These are phyloP conservation scores for Lactarius akahatsu DNA, from an alignment of 768 basidiomycete species.

Conservation along the genomic window DNA sequence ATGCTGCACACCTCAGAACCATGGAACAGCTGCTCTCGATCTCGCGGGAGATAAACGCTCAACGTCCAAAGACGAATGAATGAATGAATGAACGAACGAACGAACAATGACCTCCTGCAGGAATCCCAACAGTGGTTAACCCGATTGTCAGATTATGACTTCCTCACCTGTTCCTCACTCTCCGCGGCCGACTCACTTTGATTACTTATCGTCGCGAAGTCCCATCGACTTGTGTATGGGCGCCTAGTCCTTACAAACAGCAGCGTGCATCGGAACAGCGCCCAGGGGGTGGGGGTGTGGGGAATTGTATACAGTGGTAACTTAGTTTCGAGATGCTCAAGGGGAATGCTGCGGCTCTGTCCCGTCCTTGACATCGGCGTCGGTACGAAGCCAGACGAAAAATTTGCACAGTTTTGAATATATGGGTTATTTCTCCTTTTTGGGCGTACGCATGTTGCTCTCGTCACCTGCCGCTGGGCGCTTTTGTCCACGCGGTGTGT, in stretches of 20 bases:
- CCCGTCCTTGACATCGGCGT: not conserved
- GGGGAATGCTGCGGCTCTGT: not conserved
- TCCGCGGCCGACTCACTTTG: not conserved
- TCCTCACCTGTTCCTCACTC: not conserved
- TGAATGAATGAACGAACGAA: no score
- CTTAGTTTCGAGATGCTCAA: no score
- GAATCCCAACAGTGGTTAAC: not conserved
- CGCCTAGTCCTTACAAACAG: not conserved
- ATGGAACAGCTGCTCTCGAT: not conserved
- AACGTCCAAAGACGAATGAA: no score
- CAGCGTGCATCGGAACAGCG: slow-evolving; percentile 5
- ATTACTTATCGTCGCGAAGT: not conserved
- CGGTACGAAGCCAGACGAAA: not conserved
- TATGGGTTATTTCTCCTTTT: not conserved
- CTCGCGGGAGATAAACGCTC: not conserved
- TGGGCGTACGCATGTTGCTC: not conserved
- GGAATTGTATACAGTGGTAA: not conserved
- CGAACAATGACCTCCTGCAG: not conserved
- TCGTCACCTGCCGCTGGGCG: not conserved
- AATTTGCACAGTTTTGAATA: not conserved
- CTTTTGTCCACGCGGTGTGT: not conserved
- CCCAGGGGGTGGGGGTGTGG: not conserved
- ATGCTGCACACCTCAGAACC: not conserved
- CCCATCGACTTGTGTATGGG: not conserved
- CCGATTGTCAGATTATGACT: not conserved